Evolutionary conservation across 805 yeast species (phyloP).

Genomic region (Sugiyamaella americana): DNA sequence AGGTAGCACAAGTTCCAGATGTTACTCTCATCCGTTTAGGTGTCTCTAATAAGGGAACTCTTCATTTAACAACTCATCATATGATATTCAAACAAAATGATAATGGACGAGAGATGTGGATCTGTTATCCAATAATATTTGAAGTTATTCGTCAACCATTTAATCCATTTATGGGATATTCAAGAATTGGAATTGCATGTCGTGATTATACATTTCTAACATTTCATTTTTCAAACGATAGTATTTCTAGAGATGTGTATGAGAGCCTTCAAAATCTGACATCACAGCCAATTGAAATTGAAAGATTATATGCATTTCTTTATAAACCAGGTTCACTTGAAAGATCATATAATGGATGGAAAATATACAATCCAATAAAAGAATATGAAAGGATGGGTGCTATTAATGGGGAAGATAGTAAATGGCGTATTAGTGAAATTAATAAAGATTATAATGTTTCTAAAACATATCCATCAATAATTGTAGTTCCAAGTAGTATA

Average conservation of each 20-base stretch:
- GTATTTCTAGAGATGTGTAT: slow-evolving; percentile 61
- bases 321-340: slow-evolving; percentile 75
- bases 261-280: slow-evolving; percentile 66
- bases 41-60: slow-evolving; percentile 45
- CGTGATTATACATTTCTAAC: slow-evolving; percentile 80
- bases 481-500: slow-evolving; percentile 69
- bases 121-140: slow-evolving; percentile 80
- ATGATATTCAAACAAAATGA: slow-evolving; percentile 46
- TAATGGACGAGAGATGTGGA: slow-evolving; percentile 68
- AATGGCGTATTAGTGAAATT: slow-evolving; percentile 67
- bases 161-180: slow-evolving; percentile 16
- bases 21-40: slow-evolving; percentile 58
- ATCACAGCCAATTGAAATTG: slow-evolving; percentile 38
- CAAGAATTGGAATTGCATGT: slow-evolving; percentile 65
- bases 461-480: slow-evolving; percentile 62
- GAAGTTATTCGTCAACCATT: slow-evolving; percentile 26
- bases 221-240: slow-evolving; percentile 59
- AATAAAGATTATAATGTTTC: slow-evolving; percentile 61
- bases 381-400: slow-evolving; percentile 76
- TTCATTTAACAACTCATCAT: slow-evolving; percentile 72
- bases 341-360: slow-evolving; percentile 62
- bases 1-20: slow-evolving; percentile 40
- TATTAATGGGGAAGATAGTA: slow-evolving; percentile 13
- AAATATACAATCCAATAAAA: slow-evolving; percentile 47
- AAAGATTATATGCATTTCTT: slow-evolving; percentile 71